Evolutionary conservation across 2,329 filamentous ascomycete species (phyloP).

Genomic region (Ciborinia camelliae): DNA sequence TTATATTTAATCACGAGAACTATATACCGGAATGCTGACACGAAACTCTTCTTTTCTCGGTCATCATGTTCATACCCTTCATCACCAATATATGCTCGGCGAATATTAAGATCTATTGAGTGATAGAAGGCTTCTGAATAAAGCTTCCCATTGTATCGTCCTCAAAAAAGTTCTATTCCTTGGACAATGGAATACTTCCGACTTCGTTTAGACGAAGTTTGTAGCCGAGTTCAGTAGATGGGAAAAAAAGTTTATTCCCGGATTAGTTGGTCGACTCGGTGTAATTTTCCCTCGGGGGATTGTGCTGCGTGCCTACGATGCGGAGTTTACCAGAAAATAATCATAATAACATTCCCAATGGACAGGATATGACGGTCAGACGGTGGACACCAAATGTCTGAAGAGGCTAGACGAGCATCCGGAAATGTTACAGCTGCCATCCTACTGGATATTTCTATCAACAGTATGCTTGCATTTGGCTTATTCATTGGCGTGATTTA

Average conservation of each 20-base stretch:
- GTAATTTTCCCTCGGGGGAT: not conserved
- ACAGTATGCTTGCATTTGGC: not conserved
- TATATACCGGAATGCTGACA: not conserved
- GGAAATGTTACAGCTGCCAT: not conserved
- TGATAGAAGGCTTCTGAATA: not conserved
- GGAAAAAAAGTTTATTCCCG: not conserved
- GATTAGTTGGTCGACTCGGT: not conserved
- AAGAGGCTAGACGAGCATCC: not conserved
- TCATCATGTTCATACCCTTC: not conserved
- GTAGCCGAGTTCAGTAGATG: not conserved
- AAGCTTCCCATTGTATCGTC: not conserved
- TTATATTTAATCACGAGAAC: not conserved
- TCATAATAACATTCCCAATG: not conserved
- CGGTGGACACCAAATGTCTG: not conserved
- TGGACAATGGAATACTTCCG: not conserved
- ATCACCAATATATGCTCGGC: not conserved
- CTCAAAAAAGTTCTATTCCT: not conserved
- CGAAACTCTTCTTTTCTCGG: not conserved
- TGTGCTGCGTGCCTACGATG: too few species aligned
- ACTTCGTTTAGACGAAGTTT: not conserved
- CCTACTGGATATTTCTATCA: not conserved
- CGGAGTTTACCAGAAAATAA: too few species aligned
- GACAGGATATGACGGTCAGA: not conserved
- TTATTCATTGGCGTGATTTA: not conserved
- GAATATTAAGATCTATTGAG: not conserved